Percentiles rank a stretch among this genome's conserved stretches.
Conservation (phyloP, 441 rosid genomes). For the Populus tomentosa region DNA sequence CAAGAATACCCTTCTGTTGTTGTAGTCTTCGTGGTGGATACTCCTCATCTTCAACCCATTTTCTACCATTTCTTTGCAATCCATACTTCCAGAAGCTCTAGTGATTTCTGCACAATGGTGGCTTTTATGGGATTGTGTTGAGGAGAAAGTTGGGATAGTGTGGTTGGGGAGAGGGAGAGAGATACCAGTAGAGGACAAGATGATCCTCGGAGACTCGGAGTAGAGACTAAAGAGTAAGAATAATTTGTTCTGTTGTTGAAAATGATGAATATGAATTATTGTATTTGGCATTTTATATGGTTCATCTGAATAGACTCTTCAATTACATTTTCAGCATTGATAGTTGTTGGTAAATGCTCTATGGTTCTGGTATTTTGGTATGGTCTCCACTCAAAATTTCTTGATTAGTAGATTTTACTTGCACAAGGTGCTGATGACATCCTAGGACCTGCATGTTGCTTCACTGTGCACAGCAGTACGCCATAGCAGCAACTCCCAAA, state of each 20-base stretch:
- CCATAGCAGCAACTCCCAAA: neutral
- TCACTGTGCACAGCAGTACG: neutral
- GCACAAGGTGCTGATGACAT: neutral
- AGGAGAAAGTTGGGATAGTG: neutral
- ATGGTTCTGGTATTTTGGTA: neutral
- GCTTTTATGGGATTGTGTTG: slow-evolving; percentile 2
- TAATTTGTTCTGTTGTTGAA: neutral
- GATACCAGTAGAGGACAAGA: neutral
- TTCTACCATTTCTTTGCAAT: slow-evolving; percentile 16
- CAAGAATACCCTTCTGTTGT: slow-evolving; percentile 43
- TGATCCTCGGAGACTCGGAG: neutral
- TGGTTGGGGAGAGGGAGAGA: neutral
- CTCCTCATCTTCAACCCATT: neutral
- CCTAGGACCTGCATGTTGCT: neutral
- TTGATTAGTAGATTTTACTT: slow-evolving; percentile 3
- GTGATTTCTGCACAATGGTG: neutral
- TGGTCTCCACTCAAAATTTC: neutral
- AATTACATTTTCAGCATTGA: neutral
- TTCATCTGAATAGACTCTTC: neutral
- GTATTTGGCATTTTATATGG: neutral
- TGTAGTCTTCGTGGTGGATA: slow-evolving; percentile 13
- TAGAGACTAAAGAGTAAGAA: slow-evolving; percentile 3
- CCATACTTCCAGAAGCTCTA: neutral
- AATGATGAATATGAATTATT: neutral
- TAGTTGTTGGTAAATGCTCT: neutral